These are phyloP conservation scores for Leptographium procerum DNA, from an alignment of 2,329 filamentous ascomycete genomes.

Conservation along the genomic window DNA sequence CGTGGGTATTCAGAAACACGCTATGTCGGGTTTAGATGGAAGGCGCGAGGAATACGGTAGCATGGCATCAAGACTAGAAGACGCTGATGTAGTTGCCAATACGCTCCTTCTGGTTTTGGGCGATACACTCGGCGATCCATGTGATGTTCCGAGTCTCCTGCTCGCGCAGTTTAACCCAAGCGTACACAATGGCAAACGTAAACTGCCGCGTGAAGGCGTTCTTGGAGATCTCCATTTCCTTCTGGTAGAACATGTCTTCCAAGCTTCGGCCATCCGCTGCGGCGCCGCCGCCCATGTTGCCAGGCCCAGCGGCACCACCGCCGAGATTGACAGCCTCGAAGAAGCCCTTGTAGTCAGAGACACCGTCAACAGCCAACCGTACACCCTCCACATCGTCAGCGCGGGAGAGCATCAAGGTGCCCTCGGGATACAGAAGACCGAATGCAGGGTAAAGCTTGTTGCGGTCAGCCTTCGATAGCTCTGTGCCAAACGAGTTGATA, in stretches of 20 bases:
- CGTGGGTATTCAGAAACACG: constrained; percentile 1
- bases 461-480: constrained; percentile 83
- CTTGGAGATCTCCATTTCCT: constrained; percentile 98
- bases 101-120: constrained; percentile 97
- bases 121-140: constrained; percentile 99
- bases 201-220: constrained; percentile 92
- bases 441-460: constrained; percentile 94
- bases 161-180: constrained; percentile 94
- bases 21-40: not conserved
- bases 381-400: constrained; percentile 95
- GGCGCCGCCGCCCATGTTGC: constrained; percentile 76
- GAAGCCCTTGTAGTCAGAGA: constrained; percentile 88
- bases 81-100: constrained; percentile 99
- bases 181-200: constrained; percentile 87
- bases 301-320: constrained; percentile 58
- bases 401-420: constrained; percentile 84
- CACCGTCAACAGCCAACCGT: constrained; percentile 81
- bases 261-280: constrained; percentile 76
- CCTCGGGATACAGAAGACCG: constrained; percentile 84
- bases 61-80: constrained; percentile 41
- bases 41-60: not conserved
- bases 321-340: constrained; percentile 82
- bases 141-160: constrained; percentile 99
- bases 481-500: constrained; percentile 95
- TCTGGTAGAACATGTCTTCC: constrained; percentile 97